Evolutionary conservation across 2,329 filamentous ascomycete genomes (phyloP).

Genomic region (Myriosclerotinia scirpicola): DNA sequence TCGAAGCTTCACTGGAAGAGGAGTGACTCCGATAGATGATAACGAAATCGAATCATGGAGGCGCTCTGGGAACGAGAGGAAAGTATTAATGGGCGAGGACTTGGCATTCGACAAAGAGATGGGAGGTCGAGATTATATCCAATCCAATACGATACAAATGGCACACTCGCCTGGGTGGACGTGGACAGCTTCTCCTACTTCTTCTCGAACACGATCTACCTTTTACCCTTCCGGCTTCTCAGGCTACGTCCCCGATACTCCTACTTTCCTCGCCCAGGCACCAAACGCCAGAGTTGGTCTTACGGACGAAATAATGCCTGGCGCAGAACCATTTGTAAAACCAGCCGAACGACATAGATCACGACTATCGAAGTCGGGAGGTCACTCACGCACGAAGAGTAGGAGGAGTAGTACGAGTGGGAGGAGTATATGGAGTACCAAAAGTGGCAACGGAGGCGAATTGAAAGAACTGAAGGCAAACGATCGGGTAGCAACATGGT

Average conservation of each 20-base stretch:
- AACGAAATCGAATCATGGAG: constrained; percentile 65
- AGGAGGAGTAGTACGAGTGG: constrained; percentile 38
- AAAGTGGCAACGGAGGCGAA: constrained; percentile 26
- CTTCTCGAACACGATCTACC: constrained; percentile 26
- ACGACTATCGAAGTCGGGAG: constrained; percentile 50
- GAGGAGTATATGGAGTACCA: constrained; percentile 36
- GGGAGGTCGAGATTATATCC: constrained; percentile 5
- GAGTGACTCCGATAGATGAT: constrained; percentile 62
- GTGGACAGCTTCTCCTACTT: constrained; percentile 34
- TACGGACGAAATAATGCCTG: constrained; percentile 60
- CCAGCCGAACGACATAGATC: constrained; percentile 54
- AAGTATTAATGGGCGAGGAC: constrained; percentile 6
- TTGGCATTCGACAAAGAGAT: constrained; percentile 22
- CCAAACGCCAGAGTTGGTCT: constrained; percentile 63
- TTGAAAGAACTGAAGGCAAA: constrained; percentile 27
- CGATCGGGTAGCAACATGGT: constrained; percentile 33
- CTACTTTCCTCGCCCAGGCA: constrained; percentile 57
- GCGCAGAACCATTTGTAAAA: constrained; percentile 59
- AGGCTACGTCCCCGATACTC: constrained; percentile 29
- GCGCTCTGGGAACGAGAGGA: constrained; percentile 28
- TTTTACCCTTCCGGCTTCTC: constrained; percentile 39
- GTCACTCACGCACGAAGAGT: constrained; percentile 38
- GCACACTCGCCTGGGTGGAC: constrained; percentile 33
- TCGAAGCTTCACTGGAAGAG: constrained; percentile 50
- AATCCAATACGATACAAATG: constrained; percentile 19